Conservation (phyloP, 2,329 filamentous ascomycete genomes). For the Beauveria varroae region DNA sequence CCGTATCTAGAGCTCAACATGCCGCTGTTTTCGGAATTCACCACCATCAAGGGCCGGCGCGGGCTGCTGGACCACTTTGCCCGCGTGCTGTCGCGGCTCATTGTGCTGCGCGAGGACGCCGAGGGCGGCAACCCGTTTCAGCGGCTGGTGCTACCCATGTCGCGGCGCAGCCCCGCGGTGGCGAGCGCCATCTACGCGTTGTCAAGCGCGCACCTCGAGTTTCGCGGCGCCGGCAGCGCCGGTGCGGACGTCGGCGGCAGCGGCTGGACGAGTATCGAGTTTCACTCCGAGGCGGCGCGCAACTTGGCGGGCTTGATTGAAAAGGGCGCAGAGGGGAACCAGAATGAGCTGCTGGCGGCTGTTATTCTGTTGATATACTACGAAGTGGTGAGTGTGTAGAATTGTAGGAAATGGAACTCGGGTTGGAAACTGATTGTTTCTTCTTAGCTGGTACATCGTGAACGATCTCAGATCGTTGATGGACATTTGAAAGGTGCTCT, state of each 20-base stretch:
- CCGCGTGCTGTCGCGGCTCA: slow-evolving; percentile 56
- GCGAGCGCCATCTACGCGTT: slow-evolving; percentile 82
- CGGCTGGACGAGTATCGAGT: slow-evolving; percentile 47
- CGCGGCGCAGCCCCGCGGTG: slow-evolving; percentile 48
- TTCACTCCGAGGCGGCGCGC: slow-evolving; percentile 53
- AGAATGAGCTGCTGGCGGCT: slow-evolving; percentile 51
- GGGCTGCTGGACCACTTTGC: slow-evolving; percentile 55
- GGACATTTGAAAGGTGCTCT: slow-evolving; percentile 55
- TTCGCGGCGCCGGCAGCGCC: slow-evolving; percentile 44
- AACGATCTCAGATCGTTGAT: slow-evolving; percentile 51
- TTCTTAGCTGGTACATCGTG: slow-evolving; percentile 50
- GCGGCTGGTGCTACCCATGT: slow-evolving; percentile 54
- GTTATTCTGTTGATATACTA: slow-evolving; percentile 58
- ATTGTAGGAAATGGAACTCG: too few relatives aligned
- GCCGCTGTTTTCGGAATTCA: slow-evolving; percentile 51
- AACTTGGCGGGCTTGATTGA: slow-evolving; percentile 51
- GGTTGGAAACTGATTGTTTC: not conserved
- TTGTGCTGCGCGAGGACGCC: slow-evolving; percentile 53
- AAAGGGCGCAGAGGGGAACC: slow-evolving; percentile 38
- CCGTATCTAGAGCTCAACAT: slow-evolving; percentile 41
- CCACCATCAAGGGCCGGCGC: slow-evolving; percentile 44
- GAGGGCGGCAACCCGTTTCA: slow-evolving; percentile 56
- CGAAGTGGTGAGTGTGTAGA: slow-evolving; percentile 46
- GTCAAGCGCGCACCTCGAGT: slow-evolving; percentile 76
- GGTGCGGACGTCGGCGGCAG: slow-evolving; percentile 35